Evolutionary conservation across 495 filamentous ascomycete genomes (phyloP), one percentile per base, ranked within the genome.

Genomic region (Penicillium coprophilum): DNA sequence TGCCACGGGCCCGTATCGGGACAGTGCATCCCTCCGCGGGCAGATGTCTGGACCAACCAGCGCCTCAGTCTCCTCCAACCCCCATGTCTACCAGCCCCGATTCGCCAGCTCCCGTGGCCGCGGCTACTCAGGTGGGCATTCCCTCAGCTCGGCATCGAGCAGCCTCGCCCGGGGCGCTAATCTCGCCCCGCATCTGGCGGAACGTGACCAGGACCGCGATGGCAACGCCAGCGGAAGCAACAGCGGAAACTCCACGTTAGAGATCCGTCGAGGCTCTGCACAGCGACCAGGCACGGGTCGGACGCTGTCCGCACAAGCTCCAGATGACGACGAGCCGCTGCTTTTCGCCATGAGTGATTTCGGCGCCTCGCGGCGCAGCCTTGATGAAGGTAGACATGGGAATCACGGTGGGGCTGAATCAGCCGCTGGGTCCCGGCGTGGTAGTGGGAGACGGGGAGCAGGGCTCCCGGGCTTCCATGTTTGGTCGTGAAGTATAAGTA

Each of bases 311-410:
- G 70, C 74, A 2, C 69, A 73, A 43, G 60, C 65, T 2, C 57
- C 60, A 28, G 77, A 81, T 43, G 91, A 95, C 52, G 91, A 92
- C 17, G 91, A 96, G 70, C 87, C 87, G 24, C 71, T 96, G 10
- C 72, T 95, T 17, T 96, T 96, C 64, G 87, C 88, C 39, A 92
- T 96, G 88, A 92, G 88, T 54, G 91, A 96, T 63, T 83, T 94
- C 56, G 87, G 84, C 6, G 73, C 69, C 17, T 85, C 82, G 13
- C 81, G 89, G 48, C 80, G 88, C 52, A 92, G 90, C 60, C 70
- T 91, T 17, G 90, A 92, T 62, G 89, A 91, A 63, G 79, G 75
- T 17, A 63, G 83, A 50, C 80, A 79, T 24, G 74, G 78, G 19
- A 79, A 75, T 20, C 75, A 73, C 50, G 65, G 65, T 28, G 72